Evolutionary conservation across 148 eudicot species (phyloP), one percentile per base, ranked within the genome.

Genomic region (Limonium bicolor): DNA sequence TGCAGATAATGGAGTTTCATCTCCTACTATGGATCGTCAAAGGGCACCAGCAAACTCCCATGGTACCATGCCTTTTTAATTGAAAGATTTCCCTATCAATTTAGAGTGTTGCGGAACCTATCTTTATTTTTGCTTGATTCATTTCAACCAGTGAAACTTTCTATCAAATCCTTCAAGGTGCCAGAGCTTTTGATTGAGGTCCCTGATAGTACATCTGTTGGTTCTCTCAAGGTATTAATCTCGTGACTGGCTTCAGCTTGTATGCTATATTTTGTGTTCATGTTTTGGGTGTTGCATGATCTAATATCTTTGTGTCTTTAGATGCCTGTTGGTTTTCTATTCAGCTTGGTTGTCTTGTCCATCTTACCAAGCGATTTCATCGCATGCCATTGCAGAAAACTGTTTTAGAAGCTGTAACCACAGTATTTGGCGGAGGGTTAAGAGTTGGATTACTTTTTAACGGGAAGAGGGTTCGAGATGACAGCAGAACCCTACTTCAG

Each of bases 111-210:
- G n/a, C n/a, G n/a, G n/a, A n/a, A n/a, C n/a, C n/a, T n/a, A n/a
- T n/a, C n/a, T n/a, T n/a, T n/a, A n/a, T n/a, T 56, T 22, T 22
- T 16, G 15, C 20, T 27, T 41, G 26, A 56, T 58, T 58, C 50
- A 4, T n/a, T 63, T 42, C 11, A 10, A 43, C 19, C 94, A 92
- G 99, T 92, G 64, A 81, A 81, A 58, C 76, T 92, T 41, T 78
- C 76, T 70, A 92, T 92, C 3, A 81, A 85, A 66, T 85, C 99
- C 47, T 92, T 92, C 53, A 78, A 56, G 58, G 95, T 92, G 53
- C 99, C 95, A 25, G 99, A 92, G 61, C 86, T 92, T 43, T 76
- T 71, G 56, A 60, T 92, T 44, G 95, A 92, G 76, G 86, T 85
- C 55, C 86, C 99, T 5, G 95, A 85, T 74, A 73, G 58, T 61